These are phyloP conservation scores for Backusella macrospora DNA, from an alignment of 192 early-diverging fungal genomes.

Conservation along the genomic window DNA sequence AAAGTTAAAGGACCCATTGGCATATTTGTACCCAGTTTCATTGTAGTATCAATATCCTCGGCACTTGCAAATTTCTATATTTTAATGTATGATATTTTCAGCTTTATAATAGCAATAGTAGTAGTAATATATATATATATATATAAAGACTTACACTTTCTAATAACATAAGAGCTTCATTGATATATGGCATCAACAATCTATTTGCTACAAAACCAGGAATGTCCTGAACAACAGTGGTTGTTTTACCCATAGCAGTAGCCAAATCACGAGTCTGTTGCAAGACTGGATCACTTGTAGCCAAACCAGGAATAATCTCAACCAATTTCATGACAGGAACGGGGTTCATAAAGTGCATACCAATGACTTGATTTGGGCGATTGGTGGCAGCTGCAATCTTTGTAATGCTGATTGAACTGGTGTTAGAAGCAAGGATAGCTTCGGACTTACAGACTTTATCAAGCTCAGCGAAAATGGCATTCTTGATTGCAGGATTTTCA, in stretches of 20 bases:
- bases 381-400: conserved; percentile 94
- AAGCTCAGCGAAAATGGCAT: conserved; percentile 77
- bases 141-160: conserved; percentile 62
- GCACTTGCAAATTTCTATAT: conserved; percentile 79
- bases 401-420: conserved; percentile 96
- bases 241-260: conserved; percentile 90
- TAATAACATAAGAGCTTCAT: conserved; percentile 88
- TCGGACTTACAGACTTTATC: conserved; percentile 63
- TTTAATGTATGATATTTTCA: not conserved
- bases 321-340: conserved; percentile 97
- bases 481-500: conserved; percentile 86
- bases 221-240: conserved; percentile 83
- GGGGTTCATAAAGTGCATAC: conserved; percentile 99
- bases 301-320: conserved; percentile 94
- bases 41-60: conserved; percentile 98
- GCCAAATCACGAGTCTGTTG: conserved; percentile 76
- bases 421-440: conserved; percentile 94
- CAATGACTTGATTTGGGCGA: conserved; percentile 84
- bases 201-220: conserved; percentile 99
- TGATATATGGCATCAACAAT: conserved; percentile 98
- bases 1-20: conserved; percentile 98
- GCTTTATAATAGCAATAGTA: too few relatives aligned
- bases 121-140: not conserved
- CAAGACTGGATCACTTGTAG: conserved; percentile 74
- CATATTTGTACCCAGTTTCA: conserved; percentile 96